Conservation (phyloP, 2,329 filamentous ascomycete species). For the Decorospora gaudefroyi region DNA sequence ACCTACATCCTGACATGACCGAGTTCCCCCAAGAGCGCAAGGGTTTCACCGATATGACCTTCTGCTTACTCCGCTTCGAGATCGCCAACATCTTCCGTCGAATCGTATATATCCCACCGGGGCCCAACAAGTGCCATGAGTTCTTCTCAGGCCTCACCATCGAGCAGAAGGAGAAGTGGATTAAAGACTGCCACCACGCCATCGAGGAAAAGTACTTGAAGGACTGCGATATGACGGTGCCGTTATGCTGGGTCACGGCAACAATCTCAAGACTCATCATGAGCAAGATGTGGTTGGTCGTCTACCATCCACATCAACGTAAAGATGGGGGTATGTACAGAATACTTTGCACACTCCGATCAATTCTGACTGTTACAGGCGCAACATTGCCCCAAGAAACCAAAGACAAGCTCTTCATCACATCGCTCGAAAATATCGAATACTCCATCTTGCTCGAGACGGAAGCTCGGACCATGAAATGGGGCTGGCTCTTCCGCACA, state of each 20-base stretch:
- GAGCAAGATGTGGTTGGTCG: constrained; percentile 76
- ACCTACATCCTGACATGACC: constrained; percentile 56
- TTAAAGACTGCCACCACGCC: constrained; percentile 53
- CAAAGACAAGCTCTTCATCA: constrained; percentile 70
- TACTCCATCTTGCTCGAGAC: constrained; percentile 68
- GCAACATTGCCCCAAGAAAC: constrained; percentile 63
- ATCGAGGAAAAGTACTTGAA: constrained; percentile 57
- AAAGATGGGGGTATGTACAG: constrained; percentile 53
- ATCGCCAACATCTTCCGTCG: constrained; percentile 55
- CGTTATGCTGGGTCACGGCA: constrained; percentile 69
- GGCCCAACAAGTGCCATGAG: constrained; percentile 49
- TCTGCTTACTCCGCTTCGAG: constrained; percentile 60
- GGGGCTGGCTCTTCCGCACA: constrained; percentile 68
- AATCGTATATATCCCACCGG: constrained; percentile 53
- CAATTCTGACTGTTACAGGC: constrained; percentile 24
- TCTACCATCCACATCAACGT: constrained; percentile 74
- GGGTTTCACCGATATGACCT: constrained; percentile 64
- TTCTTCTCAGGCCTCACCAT: constrained; percentile 53
- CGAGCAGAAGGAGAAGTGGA: constrained; percentile 56
- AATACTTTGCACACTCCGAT: neutral
- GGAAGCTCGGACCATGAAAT: constrained; percentile 64
- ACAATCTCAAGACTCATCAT: constrained; percentile 72
- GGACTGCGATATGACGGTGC: constrained; percentile 59
- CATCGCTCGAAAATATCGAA: constrained; percentile 75
- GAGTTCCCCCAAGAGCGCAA: constrained; percentile 54